These are phyloP conservation scores for Trichoderma reesei DNA, from an alignment of 495 filamentous ascomycete species.

Conservation along the genomic window DNA sequence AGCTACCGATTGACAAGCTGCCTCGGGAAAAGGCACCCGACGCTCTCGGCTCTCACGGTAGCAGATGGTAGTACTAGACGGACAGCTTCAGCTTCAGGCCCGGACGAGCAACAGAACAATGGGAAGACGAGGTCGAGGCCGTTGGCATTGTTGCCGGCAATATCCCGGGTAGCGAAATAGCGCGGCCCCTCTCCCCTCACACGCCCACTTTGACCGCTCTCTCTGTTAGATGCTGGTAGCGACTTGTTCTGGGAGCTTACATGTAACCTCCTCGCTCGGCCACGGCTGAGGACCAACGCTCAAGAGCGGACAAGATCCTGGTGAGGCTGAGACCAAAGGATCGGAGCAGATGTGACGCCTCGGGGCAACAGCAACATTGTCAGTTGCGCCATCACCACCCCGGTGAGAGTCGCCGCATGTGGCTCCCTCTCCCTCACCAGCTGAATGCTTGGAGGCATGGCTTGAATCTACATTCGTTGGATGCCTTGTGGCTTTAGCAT, in stretches of 20 bases:
- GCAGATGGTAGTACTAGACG: not conserved
- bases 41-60: not conserved
- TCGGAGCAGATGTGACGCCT: not conserved
- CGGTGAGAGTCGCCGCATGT: too few relatives aligned
- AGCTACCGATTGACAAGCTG: not conserved
- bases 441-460: not conserved
- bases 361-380: not conserved
- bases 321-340: not conserved
- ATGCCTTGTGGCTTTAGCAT: not conserved
- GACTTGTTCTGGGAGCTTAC: not conserved
- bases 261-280: not conserved
- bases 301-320: not conserved
- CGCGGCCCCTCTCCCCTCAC: not conserved
- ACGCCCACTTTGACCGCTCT: not conserved
- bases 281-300: not conserved
- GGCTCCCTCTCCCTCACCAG: not conserved
- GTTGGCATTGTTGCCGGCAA: not conserved
- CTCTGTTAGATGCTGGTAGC: not conserved
- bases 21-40: not conserved
- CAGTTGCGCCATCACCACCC: not conserved
- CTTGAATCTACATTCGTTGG: not conserved
- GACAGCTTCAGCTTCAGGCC: not conserved
- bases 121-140: not conserved
- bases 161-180: constrained; percentile 1
- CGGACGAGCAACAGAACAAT: not conserved